A percentile compares a stretch with the other conserved stretches of the same genome.
phyloP scores from a whole-genome alignment of 73 alveolate genomes.

The Paramecium biaurelia region DNA sequence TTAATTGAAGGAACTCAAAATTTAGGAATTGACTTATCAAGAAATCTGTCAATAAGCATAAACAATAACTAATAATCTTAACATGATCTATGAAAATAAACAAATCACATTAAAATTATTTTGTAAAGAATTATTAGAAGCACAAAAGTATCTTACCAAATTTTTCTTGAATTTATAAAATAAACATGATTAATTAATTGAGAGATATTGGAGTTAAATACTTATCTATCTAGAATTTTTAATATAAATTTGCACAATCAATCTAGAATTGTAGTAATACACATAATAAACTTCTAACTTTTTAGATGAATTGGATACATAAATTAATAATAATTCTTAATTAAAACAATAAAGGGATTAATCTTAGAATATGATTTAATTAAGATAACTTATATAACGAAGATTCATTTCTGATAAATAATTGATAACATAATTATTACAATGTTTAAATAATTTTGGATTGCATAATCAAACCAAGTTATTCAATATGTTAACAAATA shows the following conservation, averaged over 20 bases:
- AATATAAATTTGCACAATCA: not conserved
- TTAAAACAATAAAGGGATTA: not conserved
- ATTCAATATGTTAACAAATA: not conserved
- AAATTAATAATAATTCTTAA: not conserved
- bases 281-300: not conserved
- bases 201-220: slow-evolving; percentile 33
- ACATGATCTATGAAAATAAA: not conserved
- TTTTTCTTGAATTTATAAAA: not conserved
- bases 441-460: not conserved
- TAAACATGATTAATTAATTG: slow-evolving; percentile 5
- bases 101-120: not conserved
- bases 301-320: not conserved
- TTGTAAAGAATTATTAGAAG: not conserved
- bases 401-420: not conserved
- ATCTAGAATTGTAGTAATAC: not conserved
- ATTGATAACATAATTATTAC: not conserved
- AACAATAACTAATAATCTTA: not conserved
- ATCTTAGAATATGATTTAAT: not conserved
- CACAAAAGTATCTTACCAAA: not conserved
- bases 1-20: not conserved
- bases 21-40: not conserved
- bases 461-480: not conserved
- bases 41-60: not conserved
- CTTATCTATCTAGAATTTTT: not conserved
- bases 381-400: not conserved